Percentiles rank a stretch among this genome's conserved stretches.
phyloP scores from a whole-genome alignment of 495 filamentous ascomycete genomes.

The Polyplosphaeria fusca region DNA sequence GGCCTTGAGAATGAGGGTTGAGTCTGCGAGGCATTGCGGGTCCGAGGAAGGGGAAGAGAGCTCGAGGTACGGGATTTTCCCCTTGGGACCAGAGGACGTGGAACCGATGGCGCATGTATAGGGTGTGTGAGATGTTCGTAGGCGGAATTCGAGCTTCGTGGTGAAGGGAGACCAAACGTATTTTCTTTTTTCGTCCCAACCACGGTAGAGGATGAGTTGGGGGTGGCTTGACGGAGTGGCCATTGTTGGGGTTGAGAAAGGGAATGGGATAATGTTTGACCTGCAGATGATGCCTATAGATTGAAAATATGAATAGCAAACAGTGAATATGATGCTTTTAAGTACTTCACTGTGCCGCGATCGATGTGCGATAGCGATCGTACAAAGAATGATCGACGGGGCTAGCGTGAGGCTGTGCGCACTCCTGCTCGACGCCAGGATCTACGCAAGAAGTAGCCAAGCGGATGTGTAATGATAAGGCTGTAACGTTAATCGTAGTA shows the following conservation, averaged over 20 bases:
- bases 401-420: no score
- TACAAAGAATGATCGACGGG: no score
- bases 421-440: no score
- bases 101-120: constrained; percentile 51
- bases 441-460: no score
- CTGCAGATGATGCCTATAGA: no score
- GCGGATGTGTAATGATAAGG: no score
- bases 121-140: constrained; percentile 52
- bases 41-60: constrained; percentile 7
- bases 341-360: no score
- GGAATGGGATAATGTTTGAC: no score
- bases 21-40: constrained; percentile 44
- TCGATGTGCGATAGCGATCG: no score
- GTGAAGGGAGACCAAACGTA: constrained; percentile 66
- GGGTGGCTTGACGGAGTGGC: not conserved
- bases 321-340: no score
- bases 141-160: constrained; percentile 60
- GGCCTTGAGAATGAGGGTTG: constrained; percentile 51
- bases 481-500: no score
- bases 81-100: constrained; percentile 45
- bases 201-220: constrained; percentile 53
- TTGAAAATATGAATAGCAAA: no score
- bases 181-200: constrained; percentile 41
- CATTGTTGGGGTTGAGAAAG: not conserved
- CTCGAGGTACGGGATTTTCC: constrained; percentile 60